Conservation (phyloP, 352 stramenopile species). For the Pythium insidiosum region DNA sequence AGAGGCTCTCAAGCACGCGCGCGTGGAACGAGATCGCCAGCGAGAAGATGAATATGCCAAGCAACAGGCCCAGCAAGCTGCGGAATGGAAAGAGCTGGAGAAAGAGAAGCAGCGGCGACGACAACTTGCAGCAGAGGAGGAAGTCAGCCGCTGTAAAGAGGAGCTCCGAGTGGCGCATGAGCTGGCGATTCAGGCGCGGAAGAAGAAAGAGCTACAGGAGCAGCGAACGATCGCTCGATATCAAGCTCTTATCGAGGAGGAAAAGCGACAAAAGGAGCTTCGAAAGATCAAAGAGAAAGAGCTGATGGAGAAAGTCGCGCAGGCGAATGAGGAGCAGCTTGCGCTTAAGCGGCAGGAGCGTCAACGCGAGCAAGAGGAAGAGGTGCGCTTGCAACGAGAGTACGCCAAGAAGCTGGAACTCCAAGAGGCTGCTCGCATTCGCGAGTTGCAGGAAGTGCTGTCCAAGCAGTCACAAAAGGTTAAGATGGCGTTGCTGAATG, state of each 20-base stretch:
- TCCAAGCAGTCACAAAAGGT: slow-evolving; percentile 46
- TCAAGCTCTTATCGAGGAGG: slow-evolving; percentile 30
- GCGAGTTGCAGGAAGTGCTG: slow-evolving; percentile 36
- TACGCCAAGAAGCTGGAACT: slow-evolving; percentile 41
- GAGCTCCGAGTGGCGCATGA: slow-evolving; percentile 30
- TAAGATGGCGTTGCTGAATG: slow-evolving; percentile 45
- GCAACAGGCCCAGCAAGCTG: slow-evolving; percentile 27
- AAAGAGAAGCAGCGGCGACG: slow-evolving; percentile 21
- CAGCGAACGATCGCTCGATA: slow-evolving; percentile 31
- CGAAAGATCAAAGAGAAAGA: slow-evolving; percentile 35
- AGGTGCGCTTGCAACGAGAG: slow-evolving; percentile 28
- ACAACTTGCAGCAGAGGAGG: slow-evolving; percentile 23
- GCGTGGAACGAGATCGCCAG: slow-evolving; percentile 20
- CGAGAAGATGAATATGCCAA: slow-evolving; percentile 26
- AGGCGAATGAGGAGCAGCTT: slow-evolving; percentile 40
- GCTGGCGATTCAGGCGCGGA: slow-evolving; percentile 21
- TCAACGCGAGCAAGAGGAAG: slow-evolving; percentile 31
- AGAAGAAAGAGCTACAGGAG: slow-evolving; percentile 36
- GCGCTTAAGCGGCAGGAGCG: slow-evolving; percentile 33
- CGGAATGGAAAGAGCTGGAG: slow-evolving; percentile 31
- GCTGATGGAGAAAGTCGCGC: slow-evolving; percentile 34
- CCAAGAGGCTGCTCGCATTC: slow-evolving; percentile 34
- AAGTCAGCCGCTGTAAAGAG: slow-evolving; percentile 32
- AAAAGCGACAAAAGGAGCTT: slow-evolving; percentile 34
- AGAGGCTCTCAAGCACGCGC: slow-evolving; percentile 25